Percentiles rank a stretch among this genome's conserved stretches.
These are phyloP conservation scores for Claviceps monticola DNA, from an alignment of 2,329 filamentous ascomycete genomes.

Conservation along the genomic window DNA sequence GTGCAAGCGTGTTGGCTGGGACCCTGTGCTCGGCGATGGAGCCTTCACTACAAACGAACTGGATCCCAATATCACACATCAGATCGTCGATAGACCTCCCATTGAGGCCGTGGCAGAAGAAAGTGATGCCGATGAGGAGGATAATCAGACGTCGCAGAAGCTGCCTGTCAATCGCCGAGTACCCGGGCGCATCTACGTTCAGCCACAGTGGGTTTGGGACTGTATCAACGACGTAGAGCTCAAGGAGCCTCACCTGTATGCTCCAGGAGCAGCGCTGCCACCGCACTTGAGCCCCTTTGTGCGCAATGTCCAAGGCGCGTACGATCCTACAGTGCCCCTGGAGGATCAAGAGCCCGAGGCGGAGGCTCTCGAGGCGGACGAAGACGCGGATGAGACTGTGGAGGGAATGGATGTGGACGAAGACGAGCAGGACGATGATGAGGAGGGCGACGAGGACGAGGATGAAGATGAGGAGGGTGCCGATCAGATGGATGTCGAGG, in stretches of 20 bases:
- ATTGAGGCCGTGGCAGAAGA: slow-evolving; percentile 45
- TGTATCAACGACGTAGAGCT: slow-evolving; percentile 85
- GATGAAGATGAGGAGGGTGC: slow-evolving; percentile 34
- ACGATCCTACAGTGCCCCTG: slow-evolving; percentile 77
- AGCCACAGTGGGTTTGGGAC: slow-evolving; percentile 99
- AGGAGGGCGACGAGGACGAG: slow-evolving; percentile 27
- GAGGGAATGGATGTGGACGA: slow-evolving; percentile 48
- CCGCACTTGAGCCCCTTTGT: slow-evolving; percentile 96
- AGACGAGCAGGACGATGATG: slow-evolving; percentile 32
- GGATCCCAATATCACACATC: slow-evolving; percentile 84
- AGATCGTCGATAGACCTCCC: slow-evolving; percentile 83
- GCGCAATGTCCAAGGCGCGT: slow-evolving; percentile 70
- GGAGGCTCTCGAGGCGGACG: slow-evolving; percentile 62
- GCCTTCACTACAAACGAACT: slow-evolving; percentile 83
- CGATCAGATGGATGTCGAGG: slow-evolving; percentile 32
- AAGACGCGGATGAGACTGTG: slow-evolving; percentile 49
- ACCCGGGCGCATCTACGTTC: slow-evolving; percentile 83
- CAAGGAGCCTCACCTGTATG: slow-evolving; percentile 75
- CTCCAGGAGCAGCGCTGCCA: slow-evolving; percentile 76
- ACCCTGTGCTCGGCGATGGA: slow-evolving; percentile 76
- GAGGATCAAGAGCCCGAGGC: slow-evolving; percentile 80
- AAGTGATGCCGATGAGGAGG: slow-evolving; percentile 32
- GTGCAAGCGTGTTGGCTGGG: slow-evolving; percentile 93
- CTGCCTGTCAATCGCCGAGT: slow-evolving; percentile 55
- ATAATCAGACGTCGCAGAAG: slow-evolving; percentile 49